These are phyloP conservation scores for Ophiostoma ulmi DNA, from an alignment of 2,329 filamentous ascomycete species.

Conservation along the genomic window DNA sequence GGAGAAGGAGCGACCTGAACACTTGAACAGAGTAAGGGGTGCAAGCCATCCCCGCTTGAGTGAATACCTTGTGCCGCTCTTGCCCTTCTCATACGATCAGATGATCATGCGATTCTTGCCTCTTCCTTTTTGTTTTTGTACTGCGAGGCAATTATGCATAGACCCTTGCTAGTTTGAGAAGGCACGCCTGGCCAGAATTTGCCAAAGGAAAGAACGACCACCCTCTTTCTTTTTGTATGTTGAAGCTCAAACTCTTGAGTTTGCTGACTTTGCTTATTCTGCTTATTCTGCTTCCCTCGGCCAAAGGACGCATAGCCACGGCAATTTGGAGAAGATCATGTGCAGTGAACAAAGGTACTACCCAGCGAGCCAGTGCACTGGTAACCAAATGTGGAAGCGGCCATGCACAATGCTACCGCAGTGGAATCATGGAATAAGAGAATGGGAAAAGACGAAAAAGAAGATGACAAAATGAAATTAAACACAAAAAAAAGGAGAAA, in stretches of 20 bases:
- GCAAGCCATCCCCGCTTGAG: slow-evolving; percentile 9
- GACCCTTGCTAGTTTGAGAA: neutral
- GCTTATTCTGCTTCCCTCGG: neutral
- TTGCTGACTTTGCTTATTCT: too few relatives aligned
- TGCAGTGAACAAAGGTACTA: neutral
- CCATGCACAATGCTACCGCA: neutral
- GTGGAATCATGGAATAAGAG: too few relatives aligned
- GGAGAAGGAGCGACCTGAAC: slow-evolving; percentile 12
- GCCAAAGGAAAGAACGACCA: neutral
- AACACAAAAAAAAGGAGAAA: neutral
- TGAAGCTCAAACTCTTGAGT: neutral
- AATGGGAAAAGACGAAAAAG: neutral
- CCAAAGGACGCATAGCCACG: slow-evolving; percentile 5
- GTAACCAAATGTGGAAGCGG: neutral
- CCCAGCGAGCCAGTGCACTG: neutral
- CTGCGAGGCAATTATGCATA: neutral
- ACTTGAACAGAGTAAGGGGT: neutral
- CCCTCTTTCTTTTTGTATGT: neutral
- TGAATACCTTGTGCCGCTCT: slow-evolving; percentile 1
- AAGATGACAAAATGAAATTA: neutral
- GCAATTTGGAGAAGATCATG: neutral
- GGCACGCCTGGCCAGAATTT: neutral
- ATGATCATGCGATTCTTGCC: slow-evolving; percentile 12
- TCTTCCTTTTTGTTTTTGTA: neutral
- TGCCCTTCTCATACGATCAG: slow-evolving; percentile 14